These are phyloP conservation scores for Solanum chilense DNA, from an alignment of 257 asterid genomes.

Conservation along the genomic window DNA sequence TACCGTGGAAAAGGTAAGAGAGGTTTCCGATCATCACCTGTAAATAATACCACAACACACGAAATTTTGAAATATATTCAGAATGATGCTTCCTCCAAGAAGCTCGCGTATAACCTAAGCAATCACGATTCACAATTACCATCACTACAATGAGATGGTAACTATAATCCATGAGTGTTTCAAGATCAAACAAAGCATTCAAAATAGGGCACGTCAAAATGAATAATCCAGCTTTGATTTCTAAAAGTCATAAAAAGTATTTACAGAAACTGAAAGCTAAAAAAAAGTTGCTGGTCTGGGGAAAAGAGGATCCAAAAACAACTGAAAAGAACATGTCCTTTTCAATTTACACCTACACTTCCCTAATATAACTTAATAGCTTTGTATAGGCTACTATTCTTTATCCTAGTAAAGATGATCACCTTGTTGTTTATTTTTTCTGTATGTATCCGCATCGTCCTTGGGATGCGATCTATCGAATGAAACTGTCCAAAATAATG, in stretches of 20 bases:
- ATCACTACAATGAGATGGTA: not conserved
- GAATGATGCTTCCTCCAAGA: not conserved
- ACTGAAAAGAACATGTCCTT: not conserved
- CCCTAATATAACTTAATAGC: not conserved
- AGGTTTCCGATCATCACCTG: not conserved
- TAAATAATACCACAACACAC: not conserved
- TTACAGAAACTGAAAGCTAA: not conserved
- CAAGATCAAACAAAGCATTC: not conserved
- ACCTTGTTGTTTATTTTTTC: conserved; percentile 20
- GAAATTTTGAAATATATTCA: not conserved
- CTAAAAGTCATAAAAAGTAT: not conserved
- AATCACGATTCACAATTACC: not conserved
- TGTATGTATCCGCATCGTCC: conserved; percentile 41
- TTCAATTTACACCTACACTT: not conserved
- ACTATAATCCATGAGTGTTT: not conserved
- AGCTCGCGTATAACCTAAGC: not conserved
- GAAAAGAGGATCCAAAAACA: not conserved
- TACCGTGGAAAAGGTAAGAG: not conserved
- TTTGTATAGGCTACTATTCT: not conserved
- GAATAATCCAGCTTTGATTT: not conserved
- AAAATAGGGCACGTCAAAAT: not conserved
- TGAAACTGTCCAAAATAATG: conserved; percentile 1
- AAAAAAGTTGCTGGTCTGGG: not conserved
- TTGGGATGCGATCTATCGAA: conserved; percentile 35
- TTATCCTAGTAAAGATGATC: not conserved